Evolutionary conservation across 2,329 filamentous ascomycete genomes (phyloP).

Genomic region (Colletotrichum sp.): DNA sequence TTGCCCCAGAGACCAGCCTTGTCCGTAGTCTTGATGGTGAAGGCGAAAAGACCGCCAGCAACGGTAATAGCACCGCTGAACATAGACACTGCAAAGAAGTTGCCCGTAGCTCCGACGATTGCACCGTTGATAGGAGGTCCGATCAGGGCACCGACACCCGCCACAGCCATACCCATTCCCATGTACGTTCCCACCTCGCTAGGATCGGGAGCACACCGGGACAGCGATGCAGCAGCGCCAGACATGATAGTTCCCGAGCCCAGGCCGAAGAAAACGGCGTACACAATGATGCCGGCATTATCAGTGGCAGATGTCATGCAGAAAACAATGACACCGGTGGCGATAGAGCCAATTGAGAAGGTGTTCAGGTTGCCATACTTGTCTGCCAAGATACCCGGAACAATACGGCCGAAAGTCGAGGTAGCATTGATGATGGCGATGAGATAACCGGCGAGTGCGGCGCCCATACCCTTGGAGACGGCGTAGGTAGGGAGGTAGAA

Average conservation of each 20-base stretch:
- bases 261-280: conserved; percentile 40
- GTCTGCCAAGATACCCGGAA: conserved; percentile 65
- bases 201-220: conserved; percentile 47
- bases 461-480: conserved; percentile 53
- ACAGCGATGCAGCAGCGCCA: conserved; percentile 26
- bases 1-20: neutral
- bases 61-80: neutral
- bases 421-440: conserved; percentile 71
- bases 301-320: neutral
- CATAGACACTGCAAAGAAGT: neutral
- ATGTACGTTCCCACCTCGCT: conserved; percentile 61
- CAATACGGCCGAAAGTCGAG: conserved; percentile 62
- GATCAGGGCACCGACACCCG: conserved; percentile 48
- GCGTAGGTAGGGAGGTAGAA: conserved; percentile 69
- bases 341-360: conserved; percentile 26
- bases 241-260: conserved; percentile 26
- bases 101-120: neutral
- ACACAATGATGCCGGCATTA: conserved; percentile 43
- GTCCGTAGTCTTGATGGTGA: neutral
- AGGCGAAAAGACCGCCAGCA: neutral
- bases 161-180: conserved; percentile 49
- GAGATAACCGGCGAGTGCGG: conserved; percentile 68
- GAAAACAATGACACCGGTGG: neutral
- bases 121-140: conserved; percentile 32
- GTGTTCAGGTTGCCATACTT: conserved; percentile 60